Evolutionary conservation across 2,329 filamentous ascomycete species (phyloP), one percentile per base, ranked within the genome.

Genomic region (Colletotrichum karsti): DNA sequence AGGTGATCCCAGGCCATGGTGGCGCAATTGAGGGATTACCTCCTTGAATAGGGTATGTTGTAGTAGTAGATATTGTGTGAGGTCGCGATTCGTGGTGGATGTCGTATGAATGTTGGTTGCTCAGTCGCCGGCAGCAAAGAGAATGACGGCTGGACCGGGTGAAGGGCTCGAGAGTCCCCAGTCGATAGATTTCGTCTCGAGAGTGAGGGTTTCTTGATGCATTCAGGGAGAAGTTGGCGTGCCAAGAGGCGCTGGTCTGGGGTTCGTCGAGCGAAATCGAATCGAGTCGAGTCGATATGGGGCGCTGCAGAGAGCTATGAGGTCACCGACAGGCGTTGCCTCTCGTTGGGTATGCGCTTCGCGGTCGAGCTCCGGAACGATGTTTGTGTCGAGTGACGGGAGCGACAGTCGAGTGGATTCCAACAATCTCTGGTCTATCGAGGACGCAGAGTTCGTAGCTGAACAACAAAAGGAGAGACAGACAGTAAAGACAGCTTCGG

Each of bases 1-100:
- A 95, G 87, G 73, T 95, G 92, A 53, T 91, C 87, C 92, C 92
- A 95, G 70, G 90, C 91, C 92, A 94, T 94, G 71, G 73, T 77
- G 72, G 61, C 68, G 68, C 42, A 44, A 41, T 68, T 24, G 60
- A 51, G 58, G 20, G 37, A 22, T 13, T 62, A 46, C 44, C 41
- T 18, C 15, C 56, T 22, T 35, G 35, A 42, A 28, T 26, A 20
- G 18, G 3, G 15, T 35, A 9, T 56, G 44, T 22, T 56, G 44
- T 22, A 13, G 53, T n/a, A 41, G 7, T 18, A 26, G 39, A 35
- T n/a, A 56, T 37, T 15, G 57, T 53, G 5, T 10, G 41, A 12
- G 10, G 6, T 24, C 18, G 46, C 18, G 30, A 12, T 53, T 44
- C 26, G 63, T 24, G 18, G 1, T 62, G 10, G 28, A 20, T 55